Conservation (phyloP, 352 stramenopile species). For the Globisporangium nodosum region DNA sequence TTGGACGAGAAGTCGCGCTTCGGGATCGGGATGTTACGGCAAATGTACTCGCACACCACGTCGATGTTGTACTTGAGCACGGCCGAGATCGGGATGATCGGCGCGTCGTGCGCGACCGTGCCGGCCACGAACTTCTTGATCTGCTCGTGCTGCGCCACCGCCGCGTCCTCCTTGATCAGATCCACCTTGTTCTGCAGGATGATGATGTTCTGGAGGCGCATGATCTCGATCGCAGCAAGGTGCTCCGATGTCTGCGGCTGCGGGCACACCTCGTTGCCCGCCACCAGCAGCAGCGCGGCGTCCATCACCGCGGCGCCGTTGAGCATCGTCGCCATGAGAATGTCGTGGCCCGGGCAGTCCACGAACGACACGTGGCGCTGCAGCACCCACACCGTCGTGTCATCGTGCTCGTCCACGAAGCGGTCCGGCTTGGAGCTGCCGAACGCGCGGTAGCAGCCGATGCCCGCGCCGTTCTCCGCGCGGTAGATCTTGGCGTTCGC, state of each 20-base stretch:
- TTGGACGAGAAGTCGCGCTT: constrained; percentile 97
- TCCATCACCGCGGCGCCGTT: constrained; percentile 99
- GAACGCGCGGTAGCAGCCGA: constrained; percentile 87
- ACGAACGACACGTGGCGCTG: constrained; percentile 99
- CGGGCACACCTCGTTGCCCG: constrained; percentile 97
- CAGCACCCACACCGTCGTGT: constrained; percentile 88
- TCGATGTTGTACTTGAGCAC: constrained; percentile 99
- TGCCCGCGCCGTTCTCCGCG: constrained; percentile 72
- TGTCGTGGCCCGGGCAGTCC: constrained; percentile 99
- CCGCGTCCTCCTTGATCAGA: constrained; percentile 98
- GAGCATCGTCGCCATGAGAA: constrained; percentile 99
- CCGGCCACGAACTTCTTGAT: constrained; percentile 90
- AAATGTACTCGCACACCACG: constrained; percentile 99
- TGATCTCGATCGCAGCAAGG: constrained; percentile 99
- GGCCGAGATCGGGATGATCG: constrained; percentile 99
- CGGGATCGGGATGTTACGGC: constrained; percentile 98
- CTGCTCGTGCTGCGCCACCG: constrained; percentile 97
- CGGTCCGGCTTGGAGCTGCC: constrained; percentile 85
- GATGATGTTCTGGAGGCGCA: constrained; percentile 99
- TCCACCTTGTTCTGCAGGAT: constrained; percentile 99
- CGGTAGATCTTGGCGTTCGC: constrained; percentile 99
- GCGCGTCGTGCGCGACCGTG: constrained; percentile 93
- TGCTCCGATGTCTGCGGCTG: constrained; percentile 99
- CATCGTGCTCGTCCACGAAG: constrained; percentile 83
- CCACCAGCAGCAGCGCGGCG: constrained; percentile 97